These are phyloP conservation scores for Ambrosia trifida DNA, from an alignment of 129 eudicot species.

Conservation along the genomic window DNA sequence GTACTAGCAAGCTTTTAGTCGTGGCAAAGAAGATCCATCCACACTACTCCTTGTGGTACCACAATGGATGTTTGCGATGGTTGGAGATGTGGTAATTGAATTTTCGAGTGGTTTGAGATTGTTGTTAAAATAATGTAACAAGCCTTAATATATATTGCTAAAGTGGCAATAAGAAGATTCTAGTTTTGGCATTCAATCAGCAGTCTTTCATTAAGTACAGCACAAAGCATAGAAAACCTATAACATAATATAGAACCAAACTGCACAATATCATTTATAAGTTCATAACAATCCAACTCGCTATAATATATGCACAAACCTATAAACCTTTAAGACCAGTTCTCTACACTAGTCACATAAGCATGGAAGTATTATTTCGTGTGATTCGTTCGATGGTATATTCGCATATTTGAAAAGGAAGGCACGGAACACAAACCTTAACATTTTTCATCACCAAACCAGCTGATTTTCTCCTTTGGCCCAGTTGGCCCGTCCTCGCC, in stretches of 20 bases:
- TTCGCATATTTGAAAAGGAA: slow-evolving; percentile 14
- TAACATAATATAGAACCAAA: slow-evolving; percentile 15
- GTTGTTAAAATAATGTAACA: no score
- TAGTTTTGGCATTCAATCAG: neutral
- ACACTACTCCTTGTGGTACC: no score
- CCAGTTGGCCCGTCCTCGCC: slow-evolving; percentile 98
- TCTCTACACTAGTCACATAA: slow-evolving; percentile 23
- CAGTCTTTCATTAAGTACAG: neutral
- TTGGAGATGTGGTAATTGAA: no score
- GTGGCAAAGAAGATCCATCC: no score
- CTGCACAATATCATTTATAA: slow-evolving; percentile 6
- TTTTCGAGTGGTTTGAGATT: no score
- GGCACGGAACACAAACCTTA: slow-evolving; percentile 36
- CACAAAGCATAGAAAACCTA: neutral
- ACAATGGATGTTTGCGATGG: no score
- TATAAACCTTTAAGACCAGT: slow-evolving; percentile 1
- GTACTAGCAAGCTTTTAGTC: no score
- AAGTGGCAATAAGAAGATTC: no score
- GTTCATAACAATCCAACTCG: neutral
- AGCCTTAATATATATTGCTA: no score
- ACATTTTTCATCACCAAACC: slow-evolving; percentile 93
- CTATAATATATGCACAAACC: slow-evolving; percentile 15
- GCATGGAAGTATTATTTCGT: slow-evolving; percentile 7
- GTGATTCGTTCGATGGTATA: slow-evolving; percentile 13
- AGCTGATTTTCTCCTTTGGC: slow-evolving; percentile 92